phyloP scores from a whole-genome alignment of 2,329 filamentous ascomycete genomes.

The Curvularia sp. region DNA sequence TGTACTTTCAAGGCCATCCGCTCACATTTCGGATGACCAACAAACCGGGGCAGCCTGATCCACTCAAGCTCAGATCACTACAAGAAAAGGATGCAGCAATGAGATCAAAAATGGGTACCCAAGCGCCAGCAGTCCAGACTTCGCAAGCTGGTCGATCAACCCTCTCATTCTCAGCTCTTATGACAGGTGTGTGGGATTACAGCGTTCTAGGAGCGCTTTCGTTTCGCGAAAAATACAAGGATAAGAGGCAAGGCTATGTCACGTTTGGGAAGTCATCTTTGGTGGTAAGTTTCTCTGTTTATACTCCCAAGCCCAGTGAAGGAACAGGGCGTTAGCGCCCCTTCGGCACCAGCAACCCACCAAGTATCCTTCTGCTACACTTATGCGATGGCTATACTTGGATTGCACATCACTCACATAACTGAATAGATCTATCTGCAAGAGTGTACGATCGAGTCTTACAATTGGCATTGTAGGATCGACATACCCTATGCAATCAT shows the following conservation, averaged over 20 bases:
- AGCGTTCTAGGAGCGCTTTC: constrained; percentile 34
- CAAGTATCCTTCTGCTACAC: neutral
- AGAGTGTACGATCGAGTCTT: constrained; percentile 1
- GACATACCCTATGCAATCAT: constrained; percentile 55
- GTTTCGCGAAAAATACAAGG: constrained; percentile 52
- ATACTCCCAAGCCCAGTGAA: neutral
- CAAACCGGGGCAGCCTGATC: constrained; percentile 32
- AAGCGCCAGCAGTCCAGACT: constrained; percentile 11
- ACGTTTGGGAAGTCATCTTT: constrained; percentile 46
- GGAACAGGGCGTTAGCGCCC: neutral
- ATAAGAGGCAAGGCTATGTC: constrained; percentile 52
- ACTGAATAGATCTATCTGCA: constrained; percentile 21
- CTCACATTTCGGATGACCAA: constrained; percentile 28
- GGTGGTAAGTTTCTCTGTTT: constrained; percentile 13
- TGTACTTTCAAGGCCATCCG: constrained; percentile 17
- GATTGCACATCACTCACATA: neutral
- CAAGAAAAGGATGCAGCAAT: constrained; percentile 33
- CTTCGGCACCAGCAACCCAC: neutral
- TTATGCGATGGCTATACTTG: neutral
- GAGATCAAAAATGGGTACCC: constrained; percentile 19
- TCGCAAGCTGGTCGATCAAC: constrained; percentile 25
- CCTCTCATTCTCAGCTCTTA: constrained; percentile 38
- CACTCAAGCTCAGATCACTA: constrained; percentile 32
- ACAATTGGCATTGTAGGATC: constrained; percentile 43
- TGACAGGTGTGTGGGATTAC: constrained; percentile 55